phyloP scores from a whole-genome alignment of 306 rosid genomes.

The Quercus berberidifolia region DNA sequence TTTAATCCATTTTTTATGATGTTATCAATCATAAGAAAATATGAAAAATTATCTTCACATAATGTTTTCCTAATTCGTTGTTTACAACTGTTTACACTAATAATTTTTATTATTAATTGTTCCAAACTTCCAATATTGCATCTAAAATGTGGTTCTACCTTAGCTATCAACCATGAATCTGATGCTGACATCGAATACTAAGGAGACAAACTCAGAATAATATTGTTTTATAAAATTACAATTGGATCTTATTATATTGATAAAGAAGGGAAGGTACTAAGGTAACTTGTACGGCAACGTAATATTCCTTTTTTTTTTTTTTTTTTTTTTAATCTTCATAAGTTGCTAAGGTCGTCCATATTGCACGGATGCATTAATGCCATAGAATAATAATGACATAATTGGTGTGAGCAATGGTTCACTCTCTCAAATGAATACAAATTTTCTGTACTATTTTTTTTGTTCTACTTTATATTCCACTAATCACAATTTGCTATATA shows the following conservation, averaged over 20 bases:
- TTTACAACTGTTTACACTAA: too few relatives aligned
- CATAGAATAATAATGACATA: background rate
- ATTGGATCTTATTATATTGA: background rate
- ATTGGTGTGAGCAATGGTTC: background rate
- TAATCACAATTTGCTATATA: too few relatives aligned
- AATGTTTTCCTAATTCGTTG: too few relatives aligned
- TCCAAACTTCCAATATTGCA: background rate
- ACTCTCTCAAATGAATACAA: too few relatives aligned
- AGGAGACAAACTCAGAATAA: background rate
- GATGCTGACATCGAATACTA: background rate
- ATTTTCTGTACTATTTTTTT: too few relatives aligned
- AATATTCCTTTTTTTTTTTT: background rate
- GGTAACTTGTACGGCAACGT: background rate
- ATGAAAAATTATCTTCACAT: too few relatives aligned
- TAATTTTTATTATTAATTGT: too few relatives aligned
- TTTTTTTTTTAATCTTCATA: background rate
- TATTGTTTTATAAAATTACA: background rate
- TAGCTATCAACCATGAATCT: background rate
- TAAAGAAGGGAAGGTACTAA: background rate
- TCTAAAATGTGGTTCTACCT: background rate
- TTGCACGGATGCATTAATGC: background rate
- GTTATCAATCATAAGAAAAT: too few relatives aligned
- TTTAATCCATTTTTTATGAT: too few relatives aligned
- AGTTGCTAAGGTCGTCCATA: background rate
- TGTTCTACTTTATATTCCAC: too few relatives aligned